Evolutionary conservation across 768 basidiomycete species (phyloP), one percentile per base, ranked within the genome.

Genomic region (Kockovaella imperatae): DNA sequence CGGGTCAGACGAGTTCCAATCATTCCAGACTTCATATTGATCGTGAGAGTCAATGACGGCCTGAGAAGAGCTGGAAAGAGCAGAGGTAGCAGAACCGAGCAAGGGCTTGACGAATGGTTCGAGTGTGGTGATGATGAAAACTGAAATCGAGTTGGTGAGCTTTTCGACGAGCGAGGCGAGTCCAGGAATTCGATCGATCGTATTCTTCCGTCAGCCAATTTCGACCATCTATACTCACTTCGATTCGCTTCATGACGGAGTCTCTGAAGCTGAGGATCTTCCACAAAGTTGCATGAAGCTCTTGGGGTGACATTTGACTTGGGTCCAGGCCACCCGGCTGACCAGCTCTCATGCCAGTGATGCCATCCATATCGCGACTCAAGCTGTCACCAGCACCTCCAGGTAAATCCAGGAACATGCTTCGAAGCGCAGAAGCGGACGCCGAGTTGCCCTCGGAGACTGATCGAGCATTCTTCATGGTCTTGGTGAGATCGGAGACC

Each of bases 21-120:
- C 82, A 52, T 90, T 81, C 75, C 89, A 93, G 3, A 89, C 81
- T 73, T 86, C 82, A 56, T 83, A 87, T 61, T 89, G 87, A 64
- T 90, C 87, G 45, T 81, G 76, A 14, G 74, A 83, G 69, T 86
- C 76, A 60, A 89, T 83, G 15, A 89, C 86, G 58, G 86, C 81
- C 17, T 79, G 79, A 0, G 84, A 84, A 5, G 82, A 83, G 30
- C 74, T 71, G 35, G 75, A 73, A 26, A 90, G 74, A 3, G 79
- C 80, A 8, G 67, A 53, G 0, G 83, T 88, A 0, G 87, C 83
- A 3, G 79, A 76, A 64, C 82, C 77, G 55, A 90, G 68, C 44
- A 89, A 69, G 0, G 87, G 87, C 69, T 83, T 87, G 54, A 93
- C 66, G 76, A 83, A 83, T 11, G 83, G 82, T 75, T 90, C 88